Base-by-base conservation (phyloP, 345 rosid genomes). In the Populus deltoides region DNA sequence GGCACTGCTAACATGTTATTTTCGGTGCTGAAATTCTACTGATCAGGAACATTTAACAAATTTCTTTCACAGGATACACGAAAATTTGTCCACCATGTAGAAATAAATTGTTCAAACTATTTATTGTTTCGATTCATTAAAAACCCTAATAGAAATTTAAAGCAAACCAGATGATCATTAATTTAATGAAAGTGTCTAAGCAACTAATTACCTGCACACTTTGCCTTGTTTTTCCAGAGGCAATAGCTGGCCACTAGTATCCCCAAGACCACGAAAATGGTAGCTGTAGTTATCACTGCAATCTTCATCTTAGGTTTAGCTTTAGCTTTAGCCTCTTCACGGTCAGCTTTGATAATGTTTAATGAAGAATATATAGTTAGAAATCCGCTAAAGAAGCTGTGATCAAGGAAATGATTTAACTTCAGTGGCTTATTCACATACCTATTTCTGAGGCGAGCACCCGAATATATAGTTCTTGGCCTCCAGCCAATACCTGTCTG, bases 381-480 rank as follows among this genome's bases (percentile, higher is more conserved):
- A 29, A 18, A 13, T 16, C n/a, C 8, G n/a, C 25, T 22, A 68
- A 18, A 67, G 7, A 67, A 27, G 17, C 25, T 68, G 62, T 8
- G 11, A 22, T 55, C 25, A 55, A 55, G 62, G 62, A 55, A 55
- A 10, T 33, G n/a, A 24, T n/a, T 39, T 68, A 39, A 4, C 71
- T 68, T 78, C 73, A 1, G 6, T 8, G 8, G 27, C 71, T 18
- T 68, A 68, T 68, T 36, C 47, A 35, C 33, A 22, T 78, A 78
- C 81, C 81, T 72, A 72, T 3, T 72, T 78, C 77, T 13, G 81
- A 72, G 49, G 76, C 71, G 27, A 18, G 17, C 77, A 78, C 25
- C 24, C 81, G 47, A 33, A 72, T 17, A 24, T 78, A 72, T 1
- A 78, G 4, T 13, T 72, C 72, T 7, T 78, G 81, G 8, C 66